Evolutionary conservation across 1,284 basidiomycete genomes (phyloP), one percentile per base, ranked within the genome.

Genomic region (Papiliotrema fonsecae): DNA sequence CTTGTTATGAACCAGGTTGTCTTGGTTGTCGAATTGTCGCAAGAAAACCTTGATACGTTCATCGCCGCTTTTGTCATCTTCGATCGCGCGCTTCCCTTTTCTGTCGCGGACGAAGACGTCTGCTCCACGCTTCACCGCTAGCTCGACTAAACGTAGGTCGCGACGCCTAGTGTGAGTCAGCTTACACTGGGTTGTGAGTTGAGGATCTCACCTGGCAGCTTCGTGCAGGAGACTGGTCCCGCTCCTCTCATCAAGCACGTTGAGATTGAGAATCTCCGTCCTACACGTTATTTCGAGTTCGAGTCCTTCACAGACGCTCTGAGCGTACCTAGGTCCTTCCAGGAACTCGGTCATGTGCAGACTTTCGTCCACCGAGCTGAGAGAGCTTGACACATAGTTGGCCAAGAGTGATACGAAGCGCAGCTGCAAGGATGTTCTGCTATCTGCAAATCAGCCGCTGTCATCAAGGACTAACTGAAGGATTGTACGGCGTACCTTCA

Each of bases 81-180:
- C 90, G 43, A 83, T 78, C 0, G 88, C 83, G 52, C 84, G 79
- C 63, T 84, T 84, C 9, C 92, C 90, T 45, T 77, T 79, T 28
- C 83, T 78, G 71, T 97, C 88, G 6, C 91, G 79, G 1, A 87
- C 85, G 60, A 94, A 93, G 1, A 96, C 87, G 65, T 96, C 91
- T 0, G 88, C 91, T 1, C 92, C 92, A 11, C 85, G 84, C 44
- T 85, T 81, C 1, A 93, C 83, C 0, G 84, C 85, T 11, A 89
- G 77, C 67, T 96, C 88, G 30, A 97, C 84, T 18, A 96, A 75
- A 11, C 82, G 77, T 7, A 92, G 75, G 66, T 97, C 89, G 49
- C 87, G 87, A 24, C 89, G 78, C 13, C 67, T 69, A 46, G 28
- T 35, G 2, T n/a, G n/a, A n/a, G 22, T 32, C 42, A 45, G 25